Evolutionary conservation across 371 early-diverging fungal genomes (phyloP), one percentile per base, ranked within the genome.

Genomic region (Nematocida parisii): DNA sequence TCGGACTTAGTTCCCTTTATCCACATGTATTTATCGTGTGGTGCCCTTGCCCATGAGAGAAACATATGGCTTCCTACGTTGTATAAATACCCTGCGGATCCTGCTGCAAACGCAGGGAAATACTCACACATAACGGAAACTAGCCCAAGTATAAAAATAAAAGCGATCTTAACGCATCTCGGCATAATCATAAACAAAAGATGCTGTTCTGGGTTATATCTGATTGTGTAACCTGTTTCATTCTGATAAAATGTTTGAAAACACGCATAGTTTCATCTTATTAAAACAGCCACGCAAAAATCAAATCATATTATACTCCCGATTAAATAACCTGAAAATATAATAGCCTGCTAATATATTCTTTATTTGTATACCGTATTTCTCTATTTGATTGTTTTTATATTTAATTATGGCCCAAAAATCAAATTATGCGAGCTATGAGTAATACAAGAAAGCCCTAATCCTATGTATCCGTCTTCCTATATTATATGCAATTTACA

Each of bases 81-180:
- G 71, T 70, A 77, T 24, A 77, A 57, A 52, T 70, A 77, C 20
- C 80, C 80, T 1, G 80, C 50, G 4, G 57, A 11, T 6, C 70
- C 70, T 5, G 57, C 46, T 18, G 45, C 33, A 47, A 70, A 77
- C 2, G 24, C 68, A 20, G 22, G 44, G 18, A 5, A 13, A 24
- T 15, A 15, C 6, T 11, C 50, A 50, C 68, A 9, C 54, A 67
- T 15, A 15, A 52, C 54, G 5, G 44, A 64, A 27, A 6, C 39
- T 42, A 27, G 15, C 27, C 18, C 22, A 45, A 15, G 15, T n/a
- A 22, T 40, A 50, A 67, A 27, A 15, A 67, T 11, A 45, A 15
- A 9, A 15, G 45, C 13, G 11, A 33, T 11, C 22, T n/a, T 9
- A 64, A 27, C 5, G 44, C 6, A 11, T 42, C 15, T 64, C 42